phyloP scores from a whole-genome alignment of 2,329 filamentous ascomycete genomes.

The Rhynchosporium secalis region DNA sequence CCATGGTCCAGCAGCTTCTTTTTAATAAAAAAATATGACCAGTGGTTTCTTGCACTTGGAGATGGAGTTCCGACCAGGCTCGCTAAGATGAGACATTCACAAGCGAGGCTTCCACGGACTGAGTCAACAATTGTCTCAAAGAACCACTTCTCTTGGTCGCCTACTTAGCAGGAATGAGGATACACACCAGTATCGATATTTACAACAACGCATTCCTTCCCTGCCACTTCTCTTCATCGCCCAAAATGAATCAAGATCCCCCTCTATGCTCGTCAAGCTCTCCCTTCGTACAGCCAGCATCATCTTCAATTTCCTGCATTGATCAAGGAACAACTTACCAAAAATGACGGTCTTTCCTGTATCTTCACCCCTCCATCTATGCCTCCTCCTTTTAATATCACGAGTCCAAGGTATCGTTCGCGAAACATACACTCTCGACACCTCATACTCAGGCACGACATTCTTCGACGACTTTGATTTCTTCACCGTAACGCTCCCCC shows the following conservation, averaged over 20 bases:
- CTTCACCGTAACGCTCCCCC: slow-evolving; percentile 50
- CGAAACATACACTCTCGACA: slow-evolving; percentile 25
- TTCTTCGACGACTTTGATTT: slow-evolving; percentile 54
- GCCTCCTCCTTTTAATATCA: neutral
- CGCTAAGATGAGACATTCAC: neutral
- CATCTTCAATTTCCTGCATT: neutral
- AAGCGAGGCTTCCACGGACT: neutral
- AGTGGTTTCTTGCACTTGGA: no score
- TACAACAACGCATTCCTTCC: slow-evolving; percentile 3
- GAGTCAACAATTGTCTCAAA: slow-evolving; percentile 8
- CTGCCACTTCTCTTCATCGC: neutral
- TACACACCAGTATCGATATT: neutral
- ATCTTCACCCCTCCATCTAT: neutral
- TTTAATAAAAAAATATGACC: no score
- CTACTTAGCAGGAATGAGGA: slow-evolving; percentile 5
- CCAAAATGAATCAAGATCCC: neutral
- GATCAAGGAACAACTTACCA: neutral
- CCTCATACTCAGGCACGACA: slow-evolving; percentile 21
- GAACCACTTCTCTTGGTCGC: slow-evolving; percentile 2
- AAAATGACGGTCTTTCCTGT: slow-evolving; percentile 4
- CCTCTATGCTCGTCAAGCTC: neutral
- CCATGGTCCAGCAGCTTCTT: neutral
- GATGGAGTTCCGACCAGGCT: no score
- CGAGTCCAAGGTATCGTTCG: neutral
- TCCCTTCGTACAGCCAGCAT: neutral